Conservation (phyloP, 2,329 filamentous ascomycete species). For the Epichloe baconii region DNA sequence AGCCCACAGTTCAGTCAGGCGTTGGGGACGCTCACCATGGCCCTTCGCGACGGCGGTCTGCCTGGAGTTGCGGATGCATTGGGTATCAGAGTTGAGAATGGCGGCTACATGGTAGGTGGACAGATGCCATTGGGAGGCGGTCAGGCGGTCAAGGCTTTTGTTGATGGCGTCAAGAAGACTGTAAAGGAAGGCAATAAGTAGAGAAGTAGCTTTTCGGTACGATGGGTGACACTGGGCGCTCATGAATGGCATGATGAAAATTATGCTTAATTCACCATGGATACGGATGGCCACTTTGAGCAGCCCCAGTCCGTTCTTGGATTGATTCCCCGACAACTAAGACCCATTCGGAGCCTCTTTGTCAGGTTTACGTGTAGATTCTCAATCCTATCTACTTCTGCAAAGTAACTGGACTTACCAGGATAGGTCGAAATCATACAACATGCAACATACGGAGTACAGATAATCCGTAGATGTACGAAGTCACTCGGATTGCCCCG, state of each 20-base stretch:
- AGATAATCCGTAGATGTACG: no score
- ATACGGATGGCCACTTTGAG: no score
- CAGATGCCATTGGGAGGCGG: conserved; percentile 77
- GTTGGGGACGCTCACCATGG: conserved; percentile 70
- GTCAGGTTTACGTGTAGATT: neutral
- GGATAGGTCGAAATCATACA: no score
- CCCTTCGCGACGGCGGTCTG: conserved; percentile 77
- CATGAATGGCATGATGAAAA: neutral
- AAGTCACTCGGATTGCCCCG: no score
- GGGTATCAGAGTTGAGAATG: conserved; percentile 66
- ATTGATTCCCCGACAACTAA: no score
- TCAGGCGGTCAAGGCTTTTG: conserved; percentile 80
- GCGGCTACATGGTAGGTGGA: conserved; percentile 66
- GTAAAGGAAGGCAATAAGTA: conserved; percentile 44
- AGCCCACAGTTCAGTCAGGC: conserved; percentile 89
- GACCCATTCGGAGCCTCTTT: neutral
- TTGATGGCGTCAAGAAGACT: conserved; percentile 74
- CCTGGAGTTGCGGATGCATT: conserved; percentile 83
- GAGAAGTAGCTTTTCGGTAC: neutral
- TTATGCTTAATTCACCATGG: neutral
- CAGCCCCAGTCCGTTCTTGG: no score
- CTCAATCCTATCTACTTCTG: neutral
- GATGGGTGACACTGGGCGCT: neutral
- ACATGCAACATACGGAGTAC: no score
- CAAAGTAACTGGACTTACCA: no score